A percentile compares a stretch with the other conserved stretches of the same genome.
phyloP scores from a whole-genome alignment of 176 grass and related monocot genomes.

The Aegilops umbellulata region DNA sequence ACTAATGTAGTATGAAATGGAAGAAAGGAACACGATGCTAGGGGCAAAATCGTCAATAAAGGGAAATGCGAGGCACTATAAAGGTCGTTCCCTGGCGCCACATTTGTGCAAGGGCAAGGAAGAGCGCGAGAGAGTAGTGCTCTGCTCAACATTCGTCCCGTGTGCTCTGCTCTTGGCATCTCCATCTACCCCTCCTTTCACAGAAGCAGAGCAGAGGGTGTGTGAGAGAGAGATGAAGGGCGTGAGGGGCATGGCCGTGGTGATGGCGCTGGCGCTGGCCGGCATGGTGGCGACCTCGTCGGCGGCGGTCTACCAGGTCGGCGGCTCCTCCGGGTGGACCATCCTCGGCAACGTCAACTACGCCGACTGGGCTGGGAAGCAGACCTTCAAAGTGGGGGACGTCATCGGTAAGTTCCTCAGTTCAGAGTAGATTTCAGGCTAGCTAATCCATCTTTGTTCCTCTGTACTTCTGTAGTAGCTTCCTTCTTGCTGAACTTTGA shows the following conservation, averaged over 20 bases:
- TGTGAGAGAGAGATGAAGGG: neutral
- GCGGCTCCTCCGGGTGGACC: slow-evolving; percentile 71
- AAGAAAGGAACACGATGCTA: neutral
- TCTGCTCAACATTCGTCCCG: slow-evolving; percentile 31
- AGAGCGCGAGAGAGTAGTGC: neutral
- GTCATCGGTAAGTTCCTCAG: slow-evolving; percentile 51
- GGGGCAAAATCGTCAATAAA: slow-evolving; percentile 19
- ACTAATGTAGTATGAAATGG: too few relatives aligned
- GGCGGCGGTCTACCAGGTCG: slow-evolving; percentile 63
- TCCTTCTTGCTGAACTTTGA: neutral
- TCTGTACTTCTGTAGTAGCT: too few relatives aligned
- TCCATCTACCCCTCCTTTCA: neutral
- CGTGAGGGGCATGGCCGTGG: neutral
- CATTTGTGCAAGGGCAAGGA: slow-evolving; percentile 25
- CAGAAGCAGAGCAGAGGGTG: neutral
- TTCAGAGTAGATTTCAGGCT: neutral
- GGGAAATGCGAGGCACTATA: slow-evolving; percentile 10
- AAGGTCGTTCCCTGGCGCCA: neutral
- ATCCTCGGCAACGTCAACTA: slow-evolving; percentile 72
- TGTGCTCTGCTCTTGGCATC: slow-evolving; percentile 41
- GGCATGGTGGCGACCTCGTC: slow-evolving; percentile 37
- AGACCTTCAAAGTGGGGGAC: slow-evolving; percentile 55
- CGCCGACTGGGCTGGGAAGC: slow-evolving; percentile 50
- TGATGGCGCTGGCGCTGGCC: slow-evolving; percentile 34
- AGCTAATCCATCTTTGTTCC: neutral